Base-by-base conservation (phyloP, 441 rosid species). In the Gossypium gossypioides region DNA sequence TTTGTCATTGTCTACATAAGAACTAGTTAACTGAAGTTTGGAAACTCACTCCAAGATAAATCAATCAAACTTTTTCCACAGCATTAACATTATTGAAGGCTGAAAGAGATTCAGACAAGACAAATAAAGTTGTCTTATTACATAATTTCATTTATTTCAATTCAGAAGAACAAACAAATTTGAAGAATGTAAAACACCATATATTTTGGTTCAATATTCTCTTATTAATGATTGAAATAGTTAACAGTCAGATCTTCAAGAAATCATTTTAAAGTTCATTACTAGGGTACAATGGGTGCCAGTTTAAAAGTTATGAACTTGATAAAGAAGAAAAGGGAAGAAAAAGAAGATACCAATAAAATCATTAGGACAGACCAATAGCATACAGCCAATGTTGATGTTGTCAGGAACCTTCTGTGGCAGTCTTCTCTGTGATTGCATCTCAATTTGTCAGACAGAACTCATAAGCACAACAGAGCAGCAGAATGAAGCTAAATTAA, bases 351-450 rank as follows among this genome's bases (percentile, higher is more conserved):
- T 4, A 58, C 16, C 10, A 2, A 7, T 7, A 34, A 34, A 34
- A 34, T 34, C 42, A 22, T 46, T 46, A 46, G 21, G 50, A 67
- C 59, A 50, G 51, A 67, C 71, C 58, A 48, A 50, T 4, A 8
- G 10, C 29, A 50, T 6, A 51, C 44, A 15, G 24, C 71, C 37
- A 15, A 67, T 27, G 25, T 3, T 67, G 44, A 67, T n/a, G n/a
- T 50, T 15, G 46, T 68, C 37, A 67, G 4, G 58, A 25, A 3
- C 16, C 59, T 15, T 40, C 67, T 15, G 55, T 25, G 19, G 42
- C 66, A 58, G 66, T 71, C 67, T 71, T 71, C 74, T 71, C 74
- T 71, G 74, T 44, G 22, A 44, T 42, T 58, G 55, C 24, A 71
- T 52, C 32, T 54, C 32, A 69, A 52, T 54, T 69, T 32, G 60